Percentiles rank a stretch among this genome's conserved stretches.
phyloP scores from a whole-genome alignment of 1,284 basidiomycete species.

The Microbotryum scabiosae region DNA sequence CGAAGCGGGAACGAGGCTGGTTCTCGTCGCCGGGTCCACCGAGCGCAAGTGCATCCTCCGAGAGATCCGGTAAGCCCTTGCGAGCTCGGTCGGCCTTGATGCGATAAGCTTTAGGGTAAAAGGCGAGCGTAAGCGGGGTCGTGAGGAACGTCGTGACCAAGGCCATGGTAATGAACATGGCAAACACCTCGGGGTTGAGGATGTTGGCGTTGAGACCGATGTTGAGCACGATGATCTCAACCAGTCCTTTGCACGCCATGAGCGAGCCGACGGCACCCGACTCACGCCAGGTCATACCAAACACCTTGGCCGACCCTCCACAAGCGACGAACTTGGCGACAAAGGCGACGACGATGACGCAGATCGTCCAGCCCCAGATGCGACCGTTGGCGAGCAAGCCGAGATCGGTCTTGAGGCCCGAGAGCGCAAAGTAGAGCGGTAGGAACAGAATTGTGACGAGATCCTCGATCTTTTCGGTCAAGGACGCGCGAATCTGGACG shows the following conservation, averaged over 20 bases:
- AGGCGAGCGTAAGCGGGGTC: conserved; percentile 40
- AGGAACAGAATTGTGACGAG: conserved; percentile 56
- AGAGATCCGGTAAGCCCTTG: background rate
- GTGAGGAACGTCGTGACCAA: conserved; percentile 41
- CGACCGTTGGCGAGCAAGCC: conserved; percentile 59
- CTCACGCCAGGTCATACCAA: conserved; percentile 68
- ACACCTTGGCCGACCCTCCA: conserved; percentile 53
- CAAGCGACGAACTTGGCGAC: conserved; percentile 66
- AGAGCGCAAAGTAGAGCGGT: conserved; percentile 47
- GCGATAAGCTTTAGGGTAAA: conserved; percentile 40
- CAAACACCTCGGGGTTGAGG: conserved; percentile 55
- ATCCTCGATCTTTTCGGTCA: conserved; percentile 71
- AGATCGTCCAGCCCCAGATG: conserved; percentile 78
- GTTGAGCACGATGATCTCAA: conserved; percentile 72
- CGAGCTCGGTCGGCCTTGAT: conserved; percentile 24
- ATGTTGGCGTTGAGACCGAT: conserved; percentile 73
- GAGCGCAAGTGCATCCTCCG: background rate
- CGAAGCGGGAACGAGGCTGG: conserved; percentile 49
- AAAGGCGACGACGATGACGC: conserved; percentile 74
- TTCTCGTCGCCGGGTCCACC: conserved; percentile 4
- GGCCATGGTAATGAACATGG: conserved; percentile 60
- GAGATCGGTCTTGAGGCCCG: conserved; percentile 63
- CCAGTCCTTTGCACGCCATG: conserved; percentile 52
- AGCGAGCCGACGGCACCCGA: conserved; percentile 75
- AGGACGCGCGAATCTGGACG: conserved; percentile 64